Evolutionary conservation across 805 yeast genomes (phyloP).

Genomic region (Starmerella etchellsii): DNA sequence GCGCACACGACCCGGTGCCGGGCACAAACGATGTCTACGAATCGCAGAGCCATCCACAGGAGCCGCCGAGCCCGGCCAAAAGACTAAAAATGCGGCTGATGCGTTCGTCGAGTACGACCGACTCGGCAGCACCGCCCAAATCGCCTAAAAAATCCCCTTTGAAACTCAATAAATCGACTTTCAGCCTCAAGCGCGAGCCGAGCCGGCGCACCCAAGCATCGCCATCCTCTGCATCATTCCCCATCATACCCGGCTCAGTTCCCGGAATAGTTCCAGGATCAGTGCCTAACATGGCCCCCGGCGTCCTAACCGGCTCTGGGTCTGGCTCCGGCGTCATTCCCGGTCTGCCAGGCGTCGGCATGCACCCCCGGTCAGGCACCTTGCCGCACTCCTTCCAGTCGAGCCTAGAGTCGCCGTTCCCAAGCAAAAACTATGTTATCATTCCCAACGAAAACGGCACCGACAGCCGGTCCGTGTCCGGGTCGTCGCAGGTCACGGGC

Average conservation of each 20-base stretch:
- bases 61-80: too few relatives aligned
- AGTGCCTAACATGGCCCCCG: background rate
- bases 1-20: too few relatives aligned
- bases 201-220: background rate
- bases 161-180: constrained; percentile 11
- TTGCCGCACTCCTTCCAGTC: background rate
- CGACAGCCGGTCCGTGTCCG: constrained; percentile 19
- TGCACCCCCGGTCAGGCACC: background rate
- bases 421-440: constrained; percentile 13
- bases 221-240: background rate
- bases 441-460: constrained; percentile 16
- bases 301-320: too few relatives aligned
- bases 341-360: background rate
- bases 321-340: too few relatives aligned
- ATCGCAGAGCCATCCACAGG: too few relatives aligned
- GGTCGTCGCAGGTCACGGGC: constrained; percentile 20
- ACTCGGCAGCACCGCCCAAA: too few relatives aligned
- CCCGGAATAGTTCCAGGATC: background rate
- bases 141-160: constrained; percentile 6
- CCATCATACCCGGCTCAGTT: background rate
- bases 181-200: constrained; percentile 11
- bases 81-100: too few relatives aligned
- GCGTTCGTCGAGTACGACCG: too few relatives aligned
- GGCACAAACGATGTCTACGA: too few relatives aligned
- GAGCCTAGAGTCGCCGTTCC: too few relatives aligned